Evolutionary conservation across 2,329 filamentous ascomycete species (phyloP).

Genomic region (Colletotrichum nymphaeae): DNA sequence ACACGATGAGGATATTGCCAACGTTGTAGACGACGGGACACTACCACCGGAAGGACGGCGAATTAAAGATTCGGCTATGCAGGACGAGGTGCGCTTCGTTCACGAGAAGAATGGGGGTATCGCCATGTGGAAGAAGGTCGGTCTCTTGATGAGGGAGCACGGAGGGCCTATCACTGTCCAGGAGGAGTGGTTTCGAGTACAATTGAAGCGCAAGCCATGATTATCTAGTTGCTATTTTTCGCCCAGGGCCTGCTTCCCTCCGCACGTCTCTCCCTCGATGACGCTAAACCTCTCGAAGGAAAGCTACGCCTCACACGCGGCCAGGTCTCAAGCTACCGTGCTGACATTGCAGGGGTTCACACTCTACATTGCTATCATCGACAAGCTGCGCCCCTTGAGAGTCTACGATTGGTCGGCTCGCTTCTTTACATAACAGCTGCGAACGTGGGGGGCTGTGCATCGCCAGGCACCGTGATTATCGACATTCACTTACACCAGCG

Average conservation of each 20-base stretch:
- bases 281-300: neutral
- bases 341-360: neutral
- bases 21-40: slow-evolving; percentile 37
- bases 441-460: neutral
- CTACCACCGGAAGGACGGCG: slow-evolving; percentile 43
- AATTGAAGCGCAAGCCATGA: slow-evolving; percentile 11
- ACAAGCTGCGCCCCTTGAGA: neutral
- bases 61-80: slow-evolving; percentile 39
- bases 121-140: slow-evolving; percentile 11
- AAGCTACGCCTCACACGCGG: neutral
- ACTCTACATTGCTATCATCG: neutral
- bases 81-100: neutral
- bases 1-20: slow-evolving; percentile 34
- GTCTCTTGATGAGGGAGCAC: slow-evolving; percentile 22
- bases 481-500: neutral
- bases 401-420: slow-evolving; percentile 1
- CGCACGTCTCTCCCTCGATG: neutral
- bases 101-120: neutral
- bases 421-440: neutral
- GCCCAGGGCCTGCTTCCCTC: neutral
- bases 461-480: neutral
- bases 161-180: slow-evolving; percentile 10
- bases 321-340: neutral
- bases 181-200: slow-evolving; percentile 16
- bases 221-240: neutral